Evolutionary conservation across 2,329 filamentous ascomycete species (phyloP), one percentile per base, ranked within the genome.

Genomic region (Berkeleyomyces basicola): DNA sequence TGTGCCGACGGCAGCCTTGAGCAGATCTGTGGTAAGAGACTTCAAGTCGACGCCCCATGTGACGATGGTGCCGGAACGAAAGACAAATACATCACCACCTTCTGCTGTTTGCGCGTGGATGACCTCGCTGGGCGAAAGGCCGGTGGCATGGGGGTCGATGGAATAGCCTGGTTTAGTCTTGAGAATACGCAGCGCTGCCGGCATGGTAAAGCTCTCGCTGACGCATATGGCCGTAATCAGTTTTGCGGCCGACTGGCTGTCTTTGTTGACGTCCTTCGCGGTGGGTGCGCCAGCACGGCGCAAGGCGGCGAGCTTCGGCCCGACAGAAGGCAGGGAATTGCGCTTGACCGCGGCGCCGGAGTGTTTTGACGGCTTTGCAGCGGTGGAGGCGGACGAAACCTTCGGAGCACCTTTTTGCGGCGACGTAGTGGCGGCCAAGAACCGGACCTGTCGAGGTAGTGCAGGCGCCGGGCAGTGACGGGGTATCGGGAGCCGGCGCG

Each of bases 21-120:
- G 79, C 10, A 97, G 78, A 40, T 87, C 84, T 63, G 81, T 82
- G 7, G 87, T 87, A 14, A 90, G 85, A 16, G 90, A 82, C 63
- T 86, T 83, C 65, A 90, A 82, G 0, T 89, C 85, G 1, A 96
- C 78, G 4, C 88, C 88, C 93, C 93, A 99, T 33, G 89, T 86
- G 4, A 97, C 93, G 6, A 97, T 81, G 10, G 91, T 95, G 9
- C 93, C 93, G 0, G 91, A 96, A 7, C 92, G 90, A 67, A 99
- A 99, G 63, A 99, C 85, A 70, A 97, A 97, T 59, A 97, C 83
- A 74, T 99, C 93, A 42, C 90, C 91, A 64, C 83, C 78, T 70
- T 82, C 80, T 64, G 79, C 76, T 7, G 78, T 78, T 60, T 81
- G 76, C 5, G 82, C 83, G 69, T 86, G 83, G 58, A 86, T 79